Evolutionary conservation across 1,139 yeast species (phyloP).

Genomic region (Debaryomycetaceae sp.): DNA sequence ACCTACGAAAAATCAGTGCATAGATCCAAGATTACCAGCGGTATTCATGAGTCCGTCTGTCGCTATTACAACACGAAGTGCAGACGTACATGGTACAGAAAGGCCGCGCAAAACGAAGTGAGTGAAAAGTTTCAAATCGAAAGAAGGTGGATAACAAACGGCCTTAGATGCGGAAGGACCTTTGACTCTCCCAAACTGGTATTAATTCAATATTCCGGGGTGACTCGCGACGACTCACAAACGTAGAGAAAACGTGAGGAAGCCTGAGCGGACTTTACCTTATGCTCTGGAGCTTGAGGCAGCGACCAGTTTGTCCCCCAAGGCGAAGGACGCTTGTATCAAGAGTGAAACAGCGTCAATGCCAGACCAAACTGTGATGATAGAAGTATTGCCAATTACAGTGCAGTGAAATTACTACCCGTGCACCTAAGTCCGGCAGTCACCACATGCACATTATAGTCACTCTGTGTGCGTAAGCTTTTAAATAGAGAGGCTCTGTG

Average conservation of each 20-base stretch:
- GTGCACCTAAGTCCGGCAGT: too few relatives aligned
- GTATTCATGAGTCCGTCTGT: not conserved
- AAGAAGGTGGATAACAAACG: not conserved
- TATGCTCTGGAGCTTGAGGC: not conserved
- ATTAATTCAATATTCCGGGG: not conserved
- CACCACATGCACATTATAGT: too few relatives aligned
- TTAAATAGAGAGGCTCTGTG: constrained; percentile 18
- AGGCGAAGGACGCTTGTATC: too few relatives aligned
- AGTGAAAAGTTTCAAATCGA: not conserved
- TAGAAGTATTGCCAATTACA: too few relatives aligned
- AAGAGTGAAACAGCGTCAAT: too few relatives aligned
- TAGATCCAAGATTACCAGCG: not conserved
- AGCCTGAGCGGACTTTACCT: not conserved
- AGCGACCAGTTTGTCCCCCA: too few relatives aligned
- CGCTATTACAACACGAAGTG: not conserved
- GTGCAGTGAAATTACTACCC: too few relatives aligned
- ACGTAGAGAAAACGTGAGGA: not conserved
- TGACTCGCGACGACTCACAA: not conserved
- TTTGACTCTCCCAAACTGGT: not conserved
- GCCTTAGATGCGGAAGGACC: not conserved
- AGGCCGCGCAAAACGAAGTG: not conserved
- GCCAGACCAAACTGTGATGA: too few relatives aligned
- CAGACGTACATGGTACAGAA: not conserved
- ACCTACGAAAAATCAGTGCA: not conserved
- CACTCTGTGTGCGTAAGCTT: not conserved